Evolutionary conservation across 768 basidiomycete species (phyloP), one percentile per base, ranked within the genome.

Genomic region (Macrocybe gigantea): DNA sequence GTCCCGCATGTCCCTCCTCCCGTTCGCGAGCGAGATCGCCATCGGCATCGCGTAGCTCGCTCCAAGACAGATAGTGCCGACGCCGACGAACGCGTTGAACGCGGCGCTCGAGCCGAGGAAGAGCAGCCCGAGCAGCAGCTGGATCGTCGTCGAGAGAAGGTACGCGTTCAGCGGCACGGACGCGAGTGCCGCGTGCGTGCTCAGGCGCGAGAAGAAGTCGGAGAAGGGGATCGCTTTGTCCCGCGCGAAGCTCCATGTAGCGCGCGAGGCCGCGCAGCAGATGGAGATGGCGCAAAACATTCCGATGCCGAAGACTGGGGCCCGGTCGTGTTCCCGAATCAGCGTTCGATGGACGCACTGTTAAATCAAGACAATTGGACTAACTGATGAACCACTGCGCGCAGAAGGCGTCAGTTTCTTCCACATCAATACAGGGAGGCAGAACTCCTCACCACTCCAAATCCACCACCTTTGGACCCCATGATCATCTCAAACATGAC

Each of bases 171-270:
- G 64, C 0, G 83, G 83, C 5, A 83, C 73, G 30, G 65, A 57
- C 7, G 67, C 50, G 35, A 60, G 53, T 33, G 55, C 56, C 32
- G 65, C 59, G 37, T 65, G 49, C 6, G 63, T 59, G 37, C 68
- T 66, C 56, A 85, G 68, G 42, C 64, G 65, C 6, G 74, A 63
- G 65, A 83, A 83, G 48, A 67, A 56, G 8, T 49, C 42, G 33
- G 76, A 71, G 38, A 77, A 72, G 1, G 82, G 84, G 37, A 85
- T 78, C 1, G 79, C 84, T 50, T 73, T 73, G 64, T 85, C 84
- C 2, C 84, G 73, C 0, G 82, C 78, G 59, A 86, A 85, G 40
- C 79, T 79, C 84, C 83, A 85, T 2, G 83, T 84, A 31, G 79
- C 77, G 12, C 83, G 77, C 9, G 82, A 84, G 34, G 83, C 79